These are phyloP conservation scores for Fusarium sp. DNA, from an alignment of 2,329 filamentous ascomycete genomes.

Conservation along the genomic window DNA sequence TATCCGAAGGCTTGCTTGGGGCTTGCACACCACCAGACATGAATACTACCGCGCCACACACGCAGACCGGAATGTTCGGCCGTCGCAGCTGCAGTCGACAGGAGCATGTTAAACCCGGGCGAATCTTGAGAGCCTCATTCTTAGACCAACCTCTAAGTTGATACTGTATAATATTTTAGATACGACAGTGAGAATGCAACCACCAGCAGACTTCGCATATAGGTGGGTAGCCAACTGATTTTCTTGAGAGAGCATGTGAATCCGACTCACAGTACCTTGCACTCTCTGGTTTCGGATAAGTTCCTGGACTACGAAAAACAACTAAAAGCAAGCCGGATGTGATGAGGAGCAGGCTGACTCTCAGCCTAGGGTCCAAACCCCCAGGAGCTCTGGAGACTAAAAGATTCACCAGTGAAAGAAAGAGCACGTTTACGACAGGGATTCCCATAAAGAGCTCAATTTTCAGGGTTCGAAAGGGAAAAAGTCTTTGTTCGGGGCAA, in stretches of 20 bases:
- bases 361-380: constrained; percentile 7
- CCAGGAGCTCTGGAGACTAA: neutral
- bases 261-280: neutral
- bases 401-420: constrained; percentile 21
- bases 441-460: neutral
- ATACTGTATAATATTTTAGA: constrained; percentile 1
- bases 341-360: neutral
- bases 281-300: constrained; percentile 2
- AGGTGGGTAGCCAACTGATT: neutral
- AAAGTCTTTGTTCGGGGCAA: constrained; percentile 22
- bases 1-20: neutral
- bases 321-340: neutral
- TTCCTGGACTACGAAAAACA: neutral
- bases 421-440: constrained; percentile 28
- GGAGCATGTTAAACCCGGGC: constrained; percentile 1
- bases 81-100: neutral
- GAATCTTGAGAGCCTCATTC: constrained; percentile 22
- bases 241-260: neutral
- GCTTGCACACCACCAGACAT: constrained; percentile 5
- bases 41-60: neutral
- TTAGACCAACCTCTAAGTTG: neutral
- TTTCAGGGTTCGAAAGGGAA: constrained; percentile 1
- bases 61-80: constrained; percentile 20
- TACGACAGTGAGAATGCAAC: neutral
- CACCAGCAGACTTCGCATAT: neutral